A percentile compares a stretch with the other conserved stretches of the same genome.
Evolutionary conservation across 2,329 filamentous ascomycete species (phyloP).

Genomic region (Lecanoromycetidae sp.): DNA sequence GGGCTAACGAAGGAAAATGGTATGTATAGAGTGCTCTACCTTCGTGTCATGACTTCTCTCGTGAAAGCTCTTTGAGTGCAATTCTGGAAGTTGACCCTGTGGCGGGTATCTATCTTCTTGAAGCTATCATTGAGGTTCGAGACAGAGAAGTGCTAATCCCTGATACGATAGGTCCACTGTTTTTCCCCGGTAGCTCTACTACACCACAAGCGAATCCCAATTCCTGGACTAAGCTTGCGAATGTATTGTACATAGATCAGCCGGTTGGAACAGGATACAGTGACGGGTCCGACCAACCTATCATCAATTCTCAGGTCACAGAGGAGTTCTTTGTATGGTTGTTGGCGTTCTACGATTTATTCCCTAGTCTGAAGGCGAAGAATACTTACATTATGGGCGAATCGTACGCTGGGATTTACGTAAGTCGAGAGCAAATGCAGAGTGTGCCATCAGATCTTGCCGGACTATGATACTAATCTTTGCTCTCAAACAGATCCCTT

Average conservation of each 20-base stretch:
- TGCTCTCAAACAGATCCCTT: conserved; percentile 22
- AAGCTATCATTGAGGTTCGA: too few relatives aligned
- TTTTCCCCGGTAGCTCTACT: conserved; percentile 12
- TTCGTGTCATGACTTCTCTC: too few relatives aligned
- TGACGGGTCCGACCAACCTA: conserved; percentile 10
- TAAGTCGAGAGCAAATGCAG: conserved; percentile 23
- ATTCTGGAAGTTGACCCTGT: too few relatives aligned
- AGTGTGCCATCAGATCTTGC: not conserved
- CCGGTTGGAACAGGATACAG: conserved; percentile 18
- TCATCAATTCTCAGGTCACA: conserved; percentile 16
- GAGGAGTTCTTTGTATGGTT: conserved; percentile 18
- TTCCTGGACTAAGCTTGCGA: conserved; percentile 16
- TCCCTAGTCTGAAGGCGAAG: conserved; percentile 16
- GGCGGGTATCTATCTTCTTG: too few relatives aligned
- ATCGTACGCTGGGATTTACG: conserved; percentile 16
- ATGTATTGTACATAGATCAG: conserved; percentile 21
- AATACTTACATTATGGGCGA: conserved; percentile 23
- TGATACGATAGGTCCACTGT: too few relatives aligned
- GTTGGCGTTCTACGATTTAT: conserved; percentile 17
- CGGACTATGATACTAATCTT: not conserved
- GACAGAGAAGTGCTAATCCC: too few relatives aligned
- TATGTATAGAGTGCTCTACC: too few relatives aligned
- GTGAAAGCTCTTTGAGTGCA: too few relatives aligned
- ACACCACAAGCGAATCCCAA: conserved; percentile 15
- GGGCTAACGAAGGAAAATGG: conserved; percentile 25